Percentiles rank a stretch among this genome's conserved stretches.
These are phyloP conservation scores for Phlebiopsis gigantea DNA, from an alignment of 768 basidiomycete genomes.

Conservation along the genomic window DNA sequence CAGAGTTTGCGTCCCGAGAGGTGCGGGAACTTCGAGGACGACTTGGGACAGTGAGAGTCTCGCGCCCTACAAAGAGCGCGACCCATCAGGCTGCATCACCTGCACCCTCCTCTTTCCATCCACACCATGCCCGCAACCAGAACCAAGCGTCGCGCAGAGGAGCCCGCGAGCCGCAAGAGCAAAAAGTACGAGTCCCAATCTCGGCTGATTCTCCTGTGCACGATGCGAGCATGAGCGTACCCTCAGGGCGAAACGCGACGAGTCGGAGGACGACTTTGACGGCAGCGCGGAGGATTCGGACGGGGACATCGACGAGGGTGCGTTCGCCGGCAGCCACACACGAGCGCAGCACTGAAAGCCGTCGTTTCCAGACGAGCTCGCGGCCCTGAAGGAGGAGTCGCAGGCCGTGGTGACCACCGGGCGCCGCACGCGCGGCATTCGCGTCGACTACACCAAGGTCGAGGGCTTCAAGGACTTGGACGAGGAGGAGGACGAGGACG, in stretches of 20 bases:
- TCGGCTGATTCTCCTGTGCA: not conserved
- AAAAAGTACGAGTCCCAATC: constrained; percentile 27
- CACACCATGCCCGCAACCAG: constrained; percentile 24
- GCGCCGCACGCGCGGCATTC: constrained; percentile 24
- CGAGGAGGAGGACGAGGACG: constrained; percentile 35
- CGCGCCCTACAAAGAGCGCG: constrained; percentile 1
- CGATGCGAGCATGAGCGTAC: constrained; percentile 1
- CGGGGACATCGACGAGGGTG: constrained; percentile 24
- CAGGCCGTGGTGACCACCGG: constrained; percentile 16
- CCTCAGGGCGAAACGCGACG: constrained; percentile 24
- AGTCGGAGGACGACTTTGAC: constrained; percentile 23
- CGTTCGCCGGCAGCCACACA: not conserved
- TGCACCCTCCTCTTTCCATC: constrained; percentile 2
- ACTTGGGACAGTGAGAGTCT: not conserved
- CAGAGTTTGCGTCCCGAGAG: not conserved
- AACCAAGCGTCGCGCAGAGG: constrained; percentile 30
- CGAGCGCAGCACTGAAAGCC: not conserved
- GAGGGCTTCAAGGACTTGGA: constrained; percentile 17
- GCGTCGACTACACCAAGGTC: constrained; percentile 26
- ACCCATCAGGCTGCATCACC: constrained; percentile 6
- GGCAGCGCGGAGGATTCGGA: constrained; percentile 17
- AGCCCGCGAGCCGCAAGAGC: constrained; percentile 26
- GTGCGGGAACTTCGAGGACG: not conserved
- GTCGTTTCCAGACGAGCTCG: constrained; percentile 18
- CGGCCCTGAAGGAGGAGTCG: constrained; percentile 17